Base-by-base conservation (phyloP, 345 rosid genomes). In the Pugionium cornutum region DNA sequence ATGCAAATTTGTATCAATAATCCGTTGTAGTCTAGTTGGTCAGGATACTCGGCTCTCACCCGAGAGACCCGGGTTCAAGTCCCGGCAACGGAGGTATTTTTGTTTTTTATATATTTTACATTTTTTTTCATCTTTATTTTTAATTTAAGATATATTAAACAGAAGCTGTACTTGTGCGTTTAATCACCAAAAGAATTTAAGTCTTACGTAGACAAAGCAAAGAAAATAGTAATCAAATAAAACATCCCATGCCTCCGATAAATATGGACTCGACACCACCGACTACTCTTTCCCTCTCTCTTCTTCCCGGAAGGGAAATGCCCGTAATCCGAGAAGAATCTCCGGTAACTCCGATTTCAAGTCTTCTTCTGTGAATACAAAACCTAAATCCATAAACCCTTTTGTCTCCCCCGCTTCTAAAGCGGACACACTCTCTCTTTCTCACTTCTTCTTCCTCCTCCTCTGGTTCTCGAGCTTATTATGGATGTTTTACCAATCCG, bases 301-400 rank as follows among this genome's bases (percentile, higher is more conserved):
- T 36, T 67, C 77, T 48, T 78, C 78, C 9, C 32, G 68, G 25
- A 84, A 82, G 41, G 85, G 53, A 36, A 42, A 30, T 64, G 84
- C 81, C 51, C 84, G 85, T 46, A 89, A 55, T 4, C 92, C 98
- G 0, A 95, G 98, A 70, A 89, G 69, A 57, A 92, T 86, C 62
- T 83, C 80, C 5, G 81, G 84, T 83, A 92, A 75, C 68, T 78
- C 81, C 44, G 92, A 81, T 42, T 87, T 79, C 35, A 73, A 82
- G 70, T 85, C 96, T 69, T 87, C 84, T 72, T 86, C 88, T 0
- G 90, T 80, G 75, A 92, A 92, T 32, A 89, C 89, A 71, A 92
- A 89, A 9, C 98, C 98, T 37, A 92, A 75, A 84, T 92, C 98
- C 83, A 81, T 83, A 76, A 92, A 84, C 78, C 96, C 98, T 77